Conservation (phyloP, 352 stramenopile genomes). For the Phytophthora idaei region DNA sequence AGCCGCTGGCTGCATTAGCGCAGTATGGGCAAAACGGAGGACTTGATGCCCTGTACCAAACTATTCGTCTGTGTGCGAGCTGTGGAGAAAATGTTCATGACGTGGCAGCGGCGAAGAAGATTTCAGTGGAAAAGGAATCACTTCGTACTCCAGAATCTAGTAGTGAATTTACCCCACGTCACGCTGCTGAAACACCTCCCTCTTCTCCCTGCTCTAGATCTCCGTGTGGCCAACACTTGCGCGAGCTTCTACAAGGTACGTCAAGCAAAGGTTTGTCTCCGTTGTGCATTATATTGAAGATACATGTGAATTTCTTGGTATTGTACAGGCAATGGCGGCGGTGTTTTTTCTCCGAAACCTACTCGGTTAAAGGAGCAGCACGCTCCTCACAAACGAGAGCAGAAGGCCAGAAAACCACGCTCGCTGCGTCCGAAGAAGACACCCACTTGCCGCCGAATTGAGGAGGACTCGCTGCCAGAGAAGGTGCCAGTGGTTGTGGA, state of each 20-base stretch:
- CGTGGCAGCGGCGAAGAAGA: neutral
- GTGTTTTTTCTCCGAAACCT: conserved; percentile 10
- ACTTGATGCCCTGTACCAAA: conserved; percentile 6
- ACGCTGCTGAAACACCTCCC: neutral
- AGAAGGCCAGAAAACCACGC: no score
- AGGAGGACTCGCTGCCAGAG: neutral
- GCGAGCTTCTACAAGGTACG: conserved; percentile 12
- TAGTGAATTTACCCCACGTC: neutral
- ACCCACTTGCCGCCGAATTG: neutral
- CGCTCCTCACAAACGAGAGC: neutral
- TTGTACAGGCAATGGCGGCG: neutral
- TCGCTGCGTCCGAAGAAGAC: neutral
- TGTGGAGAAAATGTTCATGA: neutral
- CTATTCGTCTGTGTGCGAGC: conserved; percentile 1
- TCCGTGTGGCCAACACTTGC: conserved; percentile 11
- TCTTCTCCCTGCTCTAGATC: neutral
- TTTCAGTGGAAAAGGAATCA: neutral
- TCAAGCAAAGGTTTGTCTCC: neutral
- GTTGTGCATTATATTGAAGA: neutral
- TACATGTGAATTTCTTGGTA: neutral
- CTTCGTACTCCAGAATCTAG: neutral
- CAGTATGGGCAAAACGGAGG: conserved; percentile 19
- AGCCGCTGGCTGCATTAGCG: conserved; percentile 20
- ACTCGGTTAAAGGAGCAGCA: conserved; percentile 1
- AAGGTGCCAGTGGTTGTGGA: neutral